Percentiles rank a stretch among this genome's conserved stretches.
Conservation (phyloP, 2,329 filamentous ascomycete species). For the Nothomitra cinnamomea region DNA sequence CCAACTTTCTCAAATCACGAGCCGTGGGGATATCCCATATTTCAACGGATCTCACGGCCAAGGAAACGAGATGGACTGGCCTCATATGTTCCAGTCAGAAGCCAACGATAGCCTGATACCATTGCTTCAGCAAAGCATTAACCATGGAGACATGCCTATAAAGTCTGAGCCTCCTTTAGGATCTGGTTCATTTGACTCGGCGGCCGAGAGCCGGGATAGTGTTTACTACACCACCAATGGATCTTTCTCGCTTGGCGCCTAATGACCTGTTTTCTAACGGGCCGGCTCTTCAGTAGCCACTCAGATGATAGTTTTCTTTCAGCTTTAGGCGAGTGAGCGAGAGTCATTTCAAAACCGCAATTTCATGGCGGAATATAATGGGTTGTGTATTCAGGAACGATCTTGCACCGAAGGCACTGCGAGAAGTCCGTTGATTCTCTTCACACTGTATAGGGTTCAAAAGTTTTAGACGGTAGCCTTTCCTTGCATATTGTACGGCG, state of each 20-base stretch:
- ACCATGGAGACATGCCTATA: constrained; percentile 20
- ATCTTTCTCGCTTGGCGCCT: no score
- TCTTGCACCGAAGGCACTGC: no score
- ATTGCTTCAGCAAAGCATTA: constrained; percentile 44
- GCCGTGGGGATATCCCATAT: background rate
- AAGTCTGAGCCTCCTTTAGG: constrained; percentile 47
- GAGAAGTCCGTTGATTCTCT: background rate
- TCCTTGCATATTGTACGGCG: background rate
- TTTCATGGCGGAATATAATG: no score
- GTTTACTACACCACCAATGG: background rate
- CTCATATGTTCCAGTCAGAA: constrained; percentile 61
- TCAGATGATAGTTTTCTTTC: no score
- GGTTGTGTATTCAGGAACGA: no score
- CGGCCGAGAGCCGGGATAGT: background rate
- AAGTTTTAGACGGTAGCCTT: background rate
- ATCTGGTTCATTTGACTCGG: constrained; percentile 18
- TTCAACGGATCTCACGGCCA: constrained; percentile 35
- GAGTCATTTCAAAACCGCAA: no score
- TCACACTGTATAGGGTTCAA: background rate
- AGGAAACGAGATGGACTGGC: constrained; percentile 53
- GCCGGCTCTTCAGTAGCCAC: no score
- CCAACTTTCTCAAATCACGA: background rate
- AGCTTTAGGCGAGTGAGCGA: no score
- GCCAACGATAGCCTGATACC: constrained; percentile 47
- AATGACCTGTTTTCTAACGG: no score